A percentile compares a stretch with the other conserved stretches of the same genome.
phyloP scores from a whole-genome alignment of 2,329 filamentous ascomycete species.

The Lachnellula arida region DNA sequence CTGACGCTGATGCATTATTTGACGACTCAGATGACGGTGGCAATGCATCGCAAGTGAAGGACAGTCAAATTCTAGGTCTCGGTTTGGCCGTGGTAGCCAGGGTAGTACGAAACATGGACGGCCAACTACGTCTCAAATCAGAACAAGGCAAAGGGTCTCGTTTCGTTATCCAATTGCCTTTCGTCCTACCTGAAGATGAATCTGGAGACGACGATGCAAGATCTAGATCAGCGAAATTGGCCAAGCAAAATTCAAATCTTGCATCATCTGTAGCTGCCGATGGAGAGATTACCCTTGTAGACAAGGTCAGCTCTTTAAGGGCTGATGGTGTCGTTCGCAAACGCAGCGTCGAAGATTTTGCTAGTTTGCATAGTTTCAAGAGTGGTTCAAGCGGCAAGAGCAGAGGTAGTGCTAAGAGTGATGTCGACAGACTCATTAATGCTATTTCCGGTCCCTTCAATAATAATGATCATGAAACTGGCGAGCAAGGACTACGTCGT shows the following conservation, averaged over 20 bases:
- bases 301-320: constrained; percentile 36
- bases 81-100: constrained; percentile 86
- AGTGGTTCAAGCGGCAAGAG: constrained; percentile 27
- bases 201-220: constrained; percentile 5
- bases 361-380: constrained; percentile 25
- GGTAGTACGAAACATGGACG: constrained; percentile 85
- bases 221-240: background rate
- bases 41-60: constrained; percentile 22
- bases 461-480: constrained; percentile 36
- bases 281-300: constrained; percentile 59
- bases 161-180: constrained; percentile 76
- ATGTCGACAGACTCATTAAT: constrained; percentile 67
- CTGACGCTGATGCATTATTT: constrained; percentile 36
- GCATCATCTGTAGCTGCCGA: constrained; percentile 23
- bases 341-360: constrained; percentile 20
- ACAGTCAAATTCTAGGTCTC: constrained; percentile 61
- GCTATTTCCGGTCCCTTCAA: constrained; percentile 60
- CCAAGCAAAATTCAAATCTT: constrained; percentile 1
- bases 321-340: constrained; percentile 12
- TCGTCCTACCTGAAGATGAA: constrained; percentile 52
- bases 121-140: constrained; percentile 78
- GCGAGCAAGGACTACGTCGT: constrained; percentile 15
- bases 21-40: background rate
- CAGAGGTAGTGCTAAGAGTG: constrained; percentile 48
- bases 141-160: constrained; percentile 77